Base-by-base conservation (phyloP, 2,329 filamentous ascomycete genomes). In the Moelleriella libera region DNA sequence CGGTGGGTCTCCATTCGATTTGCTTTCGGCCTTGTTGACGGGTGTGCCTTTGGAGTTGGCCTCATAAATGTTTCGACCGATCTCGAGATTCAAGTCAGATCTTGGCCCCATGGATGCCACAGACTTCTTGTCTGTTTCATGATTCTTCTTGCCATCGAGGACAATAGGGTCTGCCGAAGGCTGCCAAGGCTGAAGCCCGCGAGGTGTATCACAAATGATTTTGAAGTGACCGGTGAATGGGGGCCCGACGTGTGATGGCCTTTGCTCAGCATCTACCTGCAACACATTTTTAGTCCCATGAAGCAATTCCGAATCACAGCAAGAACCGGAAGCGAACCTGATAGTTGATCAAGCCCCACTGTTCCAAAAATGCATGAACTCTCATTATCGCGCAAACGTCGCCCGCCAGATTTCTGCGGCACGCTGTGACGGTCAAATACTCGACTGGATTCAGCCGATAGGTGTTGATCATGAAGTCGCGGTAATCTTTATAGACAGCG, bases 401-500 rank as follows among this genome's bases (percentile, higher is more conserved):
- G 54, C 92, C 92, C 28, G 92, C 92, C 60, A 98, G 68, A 63
- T 98, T 98, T 55, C 92, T 80, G 53, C 92, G 78, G 63, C 92
- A 98, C 45, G 92, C 92, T 9, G 92, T 98, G 47, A 98, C 90
- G 5, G 92, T 98, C 48, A 98, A 75, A 60, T 98, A 98, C 65
- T 98, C 92, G 47, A 88, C 78, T 5, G 92, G 92, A 62, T 97
- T 98, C 48, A 98, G 71, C 39, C 92, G 83, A 67, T 98, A 98
- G 11, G 92, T 97, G 70, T 98, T 98, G 70, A 98, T 88, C 92
- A 98, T 98, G 62, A 98, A 98, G 62, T 98, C 92, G 56, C 92
- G 83, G 67, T 98, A 98, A 62, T 98, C 92, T 68, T 97, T 97
- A 72, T 98, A 98, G 28, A 97, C 87, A 45, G 88, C 83, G 1